Conservation (phyloP, 495 filamentous ascomycete genomes). For the Cercophora newfieldiana region DNA sequence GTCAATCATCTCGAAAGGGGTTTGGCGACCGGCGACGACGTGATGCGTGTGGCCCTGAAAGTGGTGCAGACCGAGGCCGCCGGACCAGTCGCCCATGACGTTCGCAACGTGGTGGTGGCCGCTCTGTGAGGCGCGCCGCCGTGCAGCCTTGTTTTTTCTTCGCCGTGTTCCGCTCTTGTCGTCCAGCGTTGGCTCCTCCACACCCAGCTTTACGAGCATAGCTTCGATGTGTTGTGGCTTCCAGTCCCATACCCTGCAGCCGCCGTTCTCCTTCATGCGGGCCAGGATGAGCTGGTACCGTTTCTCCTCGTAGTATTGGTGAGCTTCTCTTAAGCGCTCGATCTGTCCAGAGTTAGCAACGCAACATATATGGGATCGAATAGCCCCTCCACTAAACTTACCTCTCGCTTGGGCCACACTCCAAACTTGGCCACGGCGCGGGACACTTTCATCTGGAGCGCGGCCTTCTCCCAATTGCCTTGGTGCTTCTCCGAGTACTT, state of each 20-base stretch:
- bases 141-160: slow-evolving; percentile 36
- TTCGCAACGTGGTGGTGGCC: slow-evolving; percentile 23
- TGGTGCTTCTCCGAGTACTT: slow-evolving; percentile 42
- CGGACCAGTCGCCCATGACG: slow-evolving; percentile 32
- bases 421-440: slow-evolving; percentile 46
- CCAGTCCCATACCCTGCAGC: slow-evolving; percentile 40
- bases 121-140: slow-evolving; percentile 36
- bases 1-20: slow-evolving; percentile 26
- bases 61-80: slow-evolving; percentile 31
- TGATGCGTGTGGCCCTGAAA: slow-evolving; percentile 30
- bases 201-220: slow-evolving; percentile 41
- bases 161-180: slow-evolving; percentile 33
- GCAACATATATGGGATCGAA: background rate
- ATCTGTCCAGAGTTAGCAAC: slow-evolving; percentile 23
- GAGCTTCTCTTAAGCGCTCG: slow-evolving; percentile 33
- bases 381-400: slow-evolving; percentile 28
- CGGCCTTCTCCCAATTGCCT: slow-evolving; percentile 45
- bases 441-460: slow-evolving; percentile 52
- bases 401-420: slow-evolving; percentile 46
- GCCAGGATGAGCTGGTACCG: slow-evolving; percentile 35
- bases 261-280: slow-evolving; percentile 41
- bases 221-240: slow-evolving; percentile 39
- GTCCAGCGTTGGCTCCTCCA: slow-evolving; percentile 33
- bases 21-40: slow-evolving; percentile 17
- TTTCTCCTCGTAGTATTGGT: slow-evolving; percentile 34